Percentiles rank a stretch among this genome's conserved stretches.
phyloP scores from a whole-genome alignment of 208 protist genomes.

The Novymonas esmeraldas region DNA sequence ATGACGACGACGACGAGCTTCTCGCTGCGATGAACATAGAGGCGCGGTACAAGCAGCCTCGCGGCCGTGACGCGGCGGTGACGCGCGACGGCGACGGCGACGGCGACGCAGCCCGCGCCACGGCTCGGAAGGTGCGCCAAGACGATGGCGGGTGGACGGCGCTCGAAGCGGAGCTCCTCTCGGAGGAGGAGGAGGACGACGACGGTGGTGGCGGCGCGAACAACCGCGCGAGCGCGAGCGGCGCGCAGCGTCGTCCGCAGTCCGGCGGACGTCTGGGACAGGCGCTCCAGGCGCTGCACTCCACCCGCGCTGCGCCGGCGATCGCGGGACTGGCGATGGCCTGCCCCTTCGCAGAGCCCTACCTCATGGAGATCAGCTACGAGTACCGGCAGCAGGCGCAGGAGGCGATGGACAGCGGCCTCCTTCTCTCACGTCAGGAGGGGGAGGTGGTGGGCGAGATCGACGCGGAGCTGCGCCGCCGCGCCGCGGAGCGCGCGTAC shows the following conservation, averaged over 20 bases:
- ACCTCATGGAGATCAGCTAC: slow-evolving; percentile 63
- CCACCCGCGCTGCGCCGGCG: neutral
- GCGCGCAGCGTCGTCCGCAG: neutral
- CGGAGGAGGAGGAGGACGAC: slow-evolving; percentile 25
- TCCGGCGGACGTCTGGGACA: slow-evolving; percentile 27
- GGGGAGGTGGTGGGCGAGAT: slow-evolving; percentile 50
- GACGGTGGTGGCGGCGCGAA: neutral
- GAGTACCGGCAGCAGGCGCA: slow-evolving; percentile 42
- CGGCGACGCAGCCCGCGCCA: neutral
- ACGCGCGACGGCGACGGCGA: neutral
- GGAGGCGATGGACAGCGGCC: slow-evolving; percentile 38
- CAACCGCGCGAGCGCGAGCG: neutral
- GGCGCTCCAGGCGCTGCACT: slow-evolving; percentile 26
- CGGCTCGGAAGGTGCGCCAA: neutral
- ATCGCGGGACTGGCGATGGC: slow-evolving; percentile 13
- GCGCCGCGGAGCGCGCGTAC: slow-evolving; percentile 21
- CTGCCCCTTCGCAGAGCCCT: slow-evolving; percentile 42
- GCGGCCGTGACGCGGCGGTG: neutral
- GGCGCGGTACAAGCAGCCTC: slow-evolving; percentile 16
- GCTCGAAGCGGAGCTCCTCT: slow-evolving; percentile 26
- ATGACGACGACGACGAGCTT: slow-evolving; percentile 8
- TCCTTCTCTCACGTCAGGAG: slow-evolving; percentile 53
- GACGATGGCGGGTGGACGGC: slow-evolving; percentile 18
- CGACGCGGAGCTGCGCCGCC: slow-evolving; percentile 37
- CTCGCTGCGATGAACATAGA: slow-evolving; percentile 18